Evolutionary conservation across 345 rosid genomes (phyloP).

Genomic region (Turnera subulata): DNA sequence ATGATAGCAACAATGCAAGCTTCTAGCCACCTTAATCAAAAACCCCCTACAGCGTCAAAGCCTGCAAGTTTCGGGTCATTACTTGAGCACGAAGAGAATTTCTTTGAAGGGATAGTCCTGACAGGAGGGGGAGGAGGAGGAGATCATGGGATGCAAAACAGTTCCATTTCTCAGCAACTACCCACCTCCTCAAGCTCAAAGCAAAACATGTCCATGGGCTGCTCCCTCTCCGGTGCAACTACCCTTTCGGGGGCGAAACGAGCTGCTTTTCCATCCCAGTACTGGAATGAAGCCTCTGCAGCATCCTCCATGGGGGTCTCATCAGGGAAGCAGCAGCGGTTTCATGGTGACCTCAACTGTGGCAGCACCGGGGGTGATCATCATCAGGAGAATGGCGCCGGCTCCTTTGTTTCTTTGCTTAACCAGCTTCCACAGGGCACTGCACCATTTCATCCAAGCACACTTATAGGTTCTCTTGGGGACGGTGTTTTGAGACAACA

Average conservation of each 20-base stretch:
- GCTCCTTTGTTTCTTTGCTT: slow-evolving; percentile 57
- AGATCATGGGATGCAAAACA: slow-evolving; percentile 17
- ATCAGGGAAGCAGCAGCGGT: slow-evolving; percentile 34
- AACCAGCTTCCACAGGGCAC: slow-evolving; percentile 50
- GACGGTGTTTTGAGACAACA: slow-evolving; percentile 56
- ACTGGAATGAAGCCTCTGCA: slow-evolving; percentile 30
- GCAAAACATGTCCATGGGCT: slow-evolving; percentile 15
- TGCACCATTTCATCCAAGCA: slow-evolving; percentile 39
- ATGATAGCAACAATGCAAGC: slow-evolving; percentile 26
- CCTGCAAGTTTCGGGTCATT: slow-evolving; percentile 30
- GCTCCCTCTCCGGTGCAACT: slow-evolving; percentile 3
- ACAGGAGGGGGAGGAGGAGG: slow-evolving; percentile 14
- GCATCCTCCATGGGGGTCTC: slow-evolving; percentile 19
- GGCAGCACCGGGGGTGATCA: slow-evolving; percentile 13
- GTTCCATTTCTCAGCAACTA: slow-evolving; percentile 24
- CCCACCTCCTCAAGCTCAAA: slow-evolving; percentile 20
- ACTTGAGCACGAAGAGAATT: slow-evolving; percentile 48
- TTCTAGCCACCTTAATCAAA: slow-evolving; percentile 8
- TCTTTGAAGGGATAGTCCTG: slow-evolving; percentile 53
- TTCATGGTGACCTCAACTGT: slow-evolving; percentile 50
- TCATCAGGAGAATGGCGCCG: slow-evolving; percentile 37
- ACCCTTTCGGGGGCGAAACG: slow-evolving; percentile 11
- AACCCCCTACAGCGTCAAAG: slow-evolving; percentile 4
- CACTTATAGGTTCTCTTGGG: slow-evolving; percentile 35
- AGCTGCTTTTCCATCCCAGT: slow-evolving; percentile 16